Conservation (phyloP, 805 yeast species). For the Pichia eremophila region DNA sequence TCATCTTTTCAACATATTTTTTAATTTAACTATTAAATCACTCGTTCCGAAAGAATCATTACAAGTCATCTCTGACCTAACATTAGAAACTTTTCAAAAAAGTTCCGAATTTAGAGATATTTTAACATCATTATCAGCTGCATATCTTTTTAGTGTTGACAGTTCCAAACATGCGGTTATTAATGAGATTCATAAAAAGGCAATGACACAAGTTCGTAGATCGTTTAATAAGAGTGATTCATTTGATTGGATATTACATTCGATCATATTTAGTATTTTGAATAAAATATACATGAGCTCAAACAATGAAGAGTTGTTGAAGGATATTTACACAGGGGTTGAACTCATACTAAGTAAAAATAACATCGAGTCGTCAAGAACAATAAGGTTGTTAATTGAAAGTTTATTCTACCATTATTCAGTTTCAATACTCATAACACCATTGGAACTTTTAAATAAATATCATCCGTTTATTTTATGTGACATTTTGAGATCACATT, state of each 20-base stretch:
- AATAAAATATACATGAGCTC: background rate
- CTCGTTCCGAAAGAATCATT: background rate
- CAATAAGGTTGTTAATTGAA: background rate
- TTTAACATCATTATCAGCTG: background rate
- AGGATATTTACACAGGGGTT: background rate
- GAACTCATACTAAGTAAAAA: background rate
- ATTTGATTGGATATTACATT: background rate
- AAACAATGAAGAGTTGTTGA: background rate
- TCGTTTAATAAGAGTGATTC: background rate
- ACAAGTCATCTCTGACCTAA: background rate
- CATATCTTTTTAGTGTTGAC: background rate
- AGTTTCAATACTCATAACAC: background rate
- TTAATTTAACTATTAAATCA: background rate
- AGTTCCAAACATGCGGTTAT: background rate
- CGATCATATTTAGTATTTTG: background rate
- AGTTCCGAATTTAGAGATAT: background rate
- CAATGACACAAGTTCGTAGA: background rate
- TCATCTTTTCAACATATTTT: background rate
- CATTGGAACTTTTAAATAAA: background rate
- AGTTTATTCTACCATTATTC: slow-evolving; percentile 1
- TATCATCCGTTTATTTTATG: background rate
- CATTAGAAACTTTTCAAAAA: background rate
- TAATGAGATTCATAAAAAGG: background rate
- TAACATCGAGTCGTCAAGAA: background rate
- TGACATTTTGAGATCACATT: background rate